Evolutionary conservation across 1,139 yeast species (phyloP).

Genomic region (Candida sanyaensis): DNA sequence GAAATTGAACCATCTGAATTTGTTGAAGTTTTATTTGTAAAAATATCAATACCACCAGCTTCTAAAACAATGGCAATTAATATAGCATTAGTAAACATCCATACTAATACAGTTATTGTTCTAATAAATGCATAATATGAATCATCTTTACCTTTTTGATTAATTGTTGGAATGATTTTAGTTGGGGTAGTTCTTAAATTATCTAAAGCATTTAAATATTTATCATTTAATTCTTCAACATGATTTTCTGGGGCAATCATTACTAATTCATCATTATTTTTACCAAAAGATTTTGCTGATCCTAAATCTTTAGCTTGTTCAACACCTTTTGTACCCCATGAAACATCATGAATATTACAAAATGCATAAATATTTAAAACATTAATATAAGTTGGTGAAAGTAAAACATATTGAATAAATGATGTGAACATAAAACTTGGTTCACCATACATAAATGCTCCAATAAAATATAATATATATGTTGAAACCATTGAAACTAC

Average conservation of each 20-base stretch:
- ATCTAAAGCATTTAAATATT: constrained; percentile 54
- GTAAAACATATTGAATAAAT: constrained; percentile 65
- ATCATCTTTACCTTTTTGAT: constrained; percentile 34
- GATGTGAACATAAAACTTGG: constrained; percentile 81
- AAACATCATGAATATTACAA: constrained; percentile 82
- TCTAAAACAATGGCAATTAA: constrained; percentile 45
- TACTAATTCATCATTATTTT: constrained; percentile 61
- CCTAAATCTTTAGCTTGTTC: constrained; percentile 68
- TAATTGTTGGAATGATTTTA: constrained; percentile 20
- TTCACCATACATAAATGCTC: constrained; percentile 73
- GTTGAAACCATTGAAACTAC: constrained; percentile 86
- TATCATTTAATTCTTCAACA: constrained; percentile 59
- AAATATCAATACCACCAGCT: constrained; percentile 40
- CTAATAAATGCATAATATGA: constrained; percentile 47
- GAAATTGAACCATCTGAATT: constrained; percentile 32
- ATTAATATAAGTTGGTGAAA: constrained; percentile 77
- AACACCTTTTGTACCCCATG: constrained; percentile 87
- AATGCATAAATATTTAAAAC: constrained; percentile 81
- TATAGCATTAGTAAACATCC: constrained; percentile 49
- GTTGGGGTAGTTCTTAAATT: constrained; percentile 38
- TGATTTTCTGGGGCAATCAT: constrained; percentile 64
- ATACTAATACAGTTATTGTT: constrained; percentile 46
- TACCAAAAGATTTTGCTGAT: constrained; percentile 55
- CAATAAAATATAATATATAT: constrained; percentile 74
- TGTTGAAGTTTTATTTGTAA: constrained; percentile 20